Conservation (phyloP, 2,329 filamentous ascomycete species). For the Talaromyces atroroseus region DNA sequence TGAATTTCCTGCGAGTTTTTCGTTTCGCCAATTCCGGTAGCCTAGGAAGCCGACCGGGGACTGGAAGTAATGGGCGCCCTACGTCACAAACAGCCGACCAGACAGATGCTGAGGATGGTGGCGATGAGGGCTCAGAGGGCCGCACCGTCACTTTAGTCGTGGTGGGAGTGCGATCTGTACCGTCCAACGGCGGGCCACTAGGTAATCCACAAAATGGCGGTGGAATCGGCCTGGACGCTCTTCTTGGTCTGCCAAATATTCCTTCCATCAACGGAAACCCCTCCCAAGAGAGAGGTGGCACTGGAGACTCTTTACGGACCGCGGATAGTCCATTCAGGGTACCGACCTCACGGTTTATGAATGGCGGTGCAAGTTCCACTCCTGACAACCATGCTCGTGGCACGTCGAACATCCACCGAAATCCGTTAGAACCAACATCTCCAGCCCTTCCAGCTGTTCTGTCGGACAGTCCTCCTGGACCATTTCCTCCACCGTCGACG, state of each 20-base stretch:
- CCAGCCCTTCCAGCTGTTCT: constrained; percentile 40
- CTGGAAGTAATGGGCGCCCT: constrained; percentile 20
- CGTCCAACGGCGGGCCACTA: constrained; percentile 44
- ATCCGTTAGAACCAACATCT: constrained; percentile 21
- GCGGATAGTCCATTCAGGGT: constrained; percentile 53
- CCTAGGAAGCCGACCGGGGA: constrained; percentile 21
- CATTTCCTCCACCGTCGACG: constrained; percentile 58
- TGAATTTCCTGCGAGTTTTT: constrained; percentile 66
- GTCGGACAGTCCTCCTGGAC: constrained; percentile 54
- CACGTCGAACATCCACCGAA: constrained; percentile 24
- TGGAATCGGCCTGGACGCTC: constrained; percentile 40
- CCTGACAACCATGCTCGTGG: constrained; percentile 43
- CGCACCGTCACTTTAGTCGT: constrained; percentile 65
- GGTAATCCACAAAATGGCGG: constrained; percentile 41
- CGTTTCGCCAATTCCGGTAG: constrained; percentile 54
- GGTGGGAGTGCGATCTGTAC: constrained; percentile 63
- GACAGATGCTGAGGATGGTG: constrained; percentile 38
- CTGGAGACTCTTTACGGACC: constrained; percentile 48
- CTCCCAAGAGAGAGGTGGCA: constrained; percentile 37
- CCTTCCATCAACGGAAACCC: constrained; percentile 34
- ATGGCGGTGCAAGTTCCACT: constrained; percentile 48
- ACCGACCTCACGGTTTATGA: constrained; percentile 49
- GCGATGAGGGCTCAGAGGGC: constrained; percentile 33
- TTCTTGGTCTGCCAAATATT: constrained; percentile 41
- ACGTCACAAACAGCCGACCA: constrained; percentile 19